A percentile compares a stretch with the other conserved stretches of the same genome.
phyloP scores from a whole-genome alignment of 106 monocot species.

The Phalaenopsis aphrodite region DNA sequence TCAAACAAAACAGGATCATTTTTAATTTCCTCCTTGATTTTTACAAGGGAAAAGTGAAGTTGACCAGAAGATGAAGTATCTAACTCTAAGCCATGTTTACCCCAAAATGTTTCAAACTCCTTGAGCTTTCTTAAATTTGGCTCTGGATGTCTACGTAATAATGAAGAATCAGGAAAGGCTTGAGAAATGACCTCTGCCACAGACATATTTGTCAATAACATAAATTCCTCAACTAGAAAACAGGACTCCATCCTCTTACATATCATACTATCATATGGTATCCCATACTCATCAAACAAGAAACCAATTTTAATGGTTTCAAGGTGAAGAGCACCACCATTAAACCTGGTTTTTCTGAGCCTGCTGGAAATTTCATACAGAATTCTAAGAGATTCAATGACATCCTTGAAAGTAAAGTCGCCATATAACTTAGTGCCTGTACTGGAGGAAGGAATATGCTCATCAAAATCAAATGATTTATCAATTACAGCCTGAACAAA shows the following conservation, averaged over 20 bases:
- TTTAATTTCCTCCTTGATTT: conserved; percentile 60
- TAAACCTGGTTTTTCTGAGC: conserved; percentile 61
- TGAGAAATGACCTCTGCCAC: conserved; percentile 72
- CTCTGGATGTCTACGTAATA: conserved; percentile 86
- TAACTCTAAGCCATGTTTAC: conserved; percentile 74
- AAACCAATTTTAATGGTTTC: conserved; percentile 59
- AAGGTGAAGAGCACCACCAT: conserved; percentile 75
- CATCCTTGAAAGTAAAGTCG: conserved; percentile 41
- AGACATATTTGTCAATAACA: conserved; percentile 76
- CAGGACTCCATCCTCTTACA: conserved; percentile 51
- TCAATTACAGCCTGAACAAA: conserved; percentile 70
- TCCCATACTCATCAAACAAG: conserved; percentile 75
- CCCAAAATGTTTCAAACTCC: conserved; percentile 82
- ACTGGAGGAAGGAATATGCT: conserved; percentile 6
- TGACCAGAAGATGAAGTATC: conserved; percentile 71
- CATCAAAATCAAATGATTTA: conserved; percentile 18
- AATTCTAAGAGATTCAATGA: conserved; percentile 39
- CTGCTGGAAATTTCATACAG: conserved; percentile 54
- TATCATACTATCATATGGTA: conserved; percentile 48
- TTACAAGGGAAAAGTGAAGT: conserved; percentile 63
- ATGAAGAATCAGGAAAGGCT: conserved; percentile 69
- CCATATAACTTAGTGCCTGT: conserved; percentile 36
- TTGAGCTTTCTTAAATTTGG: conserved; percentile 71
- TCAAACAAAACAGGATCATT: conserved; percentile 76
- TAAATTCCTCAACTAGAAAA: conserved; percentile 81